phyloP scores from a whole-genome alignment of 2,329 filamentous ascomycete genomes.

The Colletotrichum nymphaeae region DNA sequence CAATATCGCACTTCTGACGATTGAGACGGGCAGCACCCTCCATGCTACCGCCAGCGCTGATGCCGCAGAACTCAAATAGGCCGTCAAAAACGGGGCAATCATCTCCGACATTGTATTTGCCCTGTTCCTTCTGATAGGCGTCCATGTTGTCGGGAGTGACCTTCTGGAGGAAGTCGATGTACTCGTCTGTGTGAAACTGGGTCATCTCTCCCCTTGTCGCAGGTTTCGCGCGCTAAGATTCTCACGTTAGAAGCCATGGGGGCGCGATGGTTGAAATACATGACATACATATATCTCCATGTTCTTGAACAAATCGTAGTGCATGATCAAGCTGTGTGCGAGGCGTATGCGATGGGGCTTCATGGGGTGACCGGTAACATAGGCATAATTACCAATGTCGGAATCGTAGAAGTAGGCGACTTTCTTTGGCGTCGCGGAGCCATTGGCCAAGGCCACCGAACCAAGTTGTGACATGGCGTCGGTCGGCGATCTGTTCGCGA shows the following conservation, averaged over 20 bases:
- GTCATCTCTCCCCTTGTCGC: conserved; percentile 91
- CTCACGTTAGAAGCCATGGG: conserved; percentile 7
- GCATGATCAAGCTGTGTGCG: conserved; percentile 95
- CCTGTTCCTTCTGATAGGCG: conserved; percentile 88
- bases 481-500: conserved; percentile 4
- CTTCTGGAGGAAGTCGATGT: conserved; percentile 93
- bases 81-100: conserved; percentile 98
- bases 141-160: conserved; percentile 99
- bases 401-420: conserved; percentile 99
- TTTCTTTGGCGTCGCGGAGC: conserved; percentile 72
- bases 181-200: conserved; percentile 94
- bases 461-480: conserved; percentile 46
- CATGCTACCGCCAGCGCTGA: conserved; percentile 93
- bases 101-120: conserved; percentile 93
- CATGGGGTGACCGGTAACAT: conserved; percentile 97
- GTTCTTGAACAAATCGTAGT: conserved; percentile 94
- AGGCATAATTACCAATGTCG: conserved; percentile 98
- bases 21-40: conserved; percentile 92
- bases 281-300: conserved; percentile 93
- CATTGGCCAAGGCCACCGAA: conserved; percentile 57
- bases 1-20: conserved; percentile 93
- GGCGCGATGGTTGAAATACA: conserved; percentile 43
- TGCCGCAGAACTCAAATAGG: conserved; percentile 95
- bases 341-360: conserved; percentile 96
- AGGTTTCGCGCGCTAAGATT: conserved; percentile 78